A percentile compares a stretch with the other conserved stretches of the same genome.
Conservation (phyloP, 2,329 filamentous ascomycete species). For the Pyrenophora seminiperda region DNA sequence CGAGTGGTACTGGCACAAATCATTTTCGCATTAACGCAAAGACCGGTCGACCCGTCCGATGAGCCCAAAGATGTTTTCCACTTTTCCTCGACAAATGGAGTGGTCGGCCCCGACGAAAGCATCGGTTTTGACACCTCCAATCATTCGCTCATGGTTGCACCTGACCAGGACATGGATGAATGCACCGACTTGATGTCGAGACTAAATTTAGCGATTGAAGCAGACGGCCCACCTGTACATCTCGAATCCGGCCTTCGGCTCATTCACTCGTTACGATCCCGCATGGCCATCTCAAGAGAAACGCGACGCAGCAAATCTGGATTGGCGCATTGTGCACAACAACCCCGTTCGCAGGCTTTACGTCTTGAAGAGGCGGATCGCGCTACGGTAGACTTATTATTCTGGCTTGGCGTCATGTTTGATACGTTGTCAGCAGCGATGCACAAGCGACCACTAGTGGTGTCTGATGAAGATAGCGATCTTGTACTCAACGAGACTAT, state of each 20-base stretch:
- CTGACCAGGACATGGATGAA: constrained; percentile 26
- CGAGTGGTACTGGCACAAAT: constrained; percentile 53
- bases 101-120: background rate
- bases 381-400: constrained; percentile 59
- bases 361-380: constrained; percentile 45
- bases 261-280: constrained; percentile 45
- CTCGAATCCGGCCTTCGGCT: constrained; percentile 50
- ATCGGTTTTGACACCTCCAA: background rate
- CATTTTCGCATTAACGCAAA: constrained; percentile 54
- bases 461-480: constrained; percentile 55
- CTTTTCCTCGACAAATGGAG: background rate
- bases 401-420: constrained; percentile 65
- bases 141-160: background rate
- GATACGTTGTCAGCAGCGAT: constrained; percentile 63
- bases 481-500: constrained; percentile 30
- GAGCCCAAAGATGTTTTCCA: background rate
- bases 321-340: constrained; percentile 16
- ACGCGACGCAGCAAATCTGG: constrained; percentile 16
- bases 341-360: constrained; percentile 19
- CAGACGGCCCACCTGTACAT: constrained; percentile 46
- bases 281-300: constrained; percentile 32
- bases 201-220: constrained; percentile 41
- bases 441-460: constrained; percentile 53
- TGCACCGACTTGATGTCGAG: constrained; percentile 41
- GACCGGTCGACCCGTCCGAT: constrained; percentile 38